These are phyloP conservation scores for Arthrobotrys conoides DNA, from an alignment of 2,329 filamentous ascomycete species.

Conservation along the genomic window DNA sequence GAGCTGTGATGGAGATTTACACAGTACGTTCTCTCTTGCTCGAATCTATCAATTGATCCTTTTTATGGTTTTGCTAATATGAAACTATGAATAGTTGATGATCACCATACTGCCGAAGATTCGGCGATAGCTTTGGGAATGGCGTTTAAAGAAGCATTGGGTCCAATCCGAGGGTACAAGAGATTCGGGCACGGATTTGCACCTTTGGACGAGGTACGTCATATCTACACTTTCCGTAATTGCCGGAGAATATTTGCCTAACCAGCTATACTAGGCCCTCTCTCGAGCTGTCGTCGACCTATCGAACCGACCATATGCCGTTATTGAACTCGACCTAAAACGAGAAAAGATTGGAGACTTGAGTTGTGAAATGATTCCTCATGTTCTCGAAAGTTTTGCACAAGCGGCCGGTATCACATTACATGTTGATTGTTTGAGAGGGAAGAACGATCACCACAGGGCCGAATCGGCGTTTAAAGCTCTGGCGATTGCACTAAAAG, in stretches of 20 bases:
- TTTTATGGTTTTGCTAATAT: slow-evolving; percentile 1
- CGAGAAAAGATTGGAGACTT: slow-evolving; percentile 95
- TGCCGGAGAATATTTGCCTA: not conserved
- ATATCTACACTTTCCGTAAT: not conserved
- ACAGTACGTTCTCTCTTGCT: slow-evolving; percentile 73
- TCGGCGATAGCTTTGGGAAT: slow-evolving; percentile 89
- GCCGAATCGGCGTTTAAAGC: slow-evolving; percentile 99
- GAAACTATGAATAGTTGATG: slow-evolving; percentile 77
- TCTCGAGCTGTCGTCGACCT: slow-evolving; percentile 95
- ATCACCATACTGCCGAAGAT: slow-evolving; percentile 98
- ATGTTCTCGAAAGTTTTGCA: slow-evolving; percentile 94
- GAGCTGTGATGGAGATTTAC: slow-evolving; percentile 86
- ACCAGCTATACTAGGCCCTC: slow-evolving; percentile 70
- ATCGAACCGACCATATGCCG: slow-evolving; percentile 88
- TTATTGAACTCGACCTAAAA: slow-evolving; percentile 85
- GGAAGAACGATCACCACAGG: slow-evolving; percentile 94
- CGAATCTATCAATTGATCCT: not conserved
- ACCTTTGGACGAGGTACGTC: slow-evolving; percentile 81
- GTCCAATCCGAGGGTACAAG: slow-evolving; percentile 82
- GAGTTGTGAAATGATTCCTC: slow-evolving; percentile 96
- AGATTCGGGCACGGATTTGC: slow-evolving; percentile 93
- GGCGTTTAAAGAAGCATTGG: slow-evolving; percentile 85
- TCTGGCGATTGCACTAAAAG: slow-evolving; percentile 84
- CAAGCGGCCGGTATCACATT: slow-evolving; percentile 91
- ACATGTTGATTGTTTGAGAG: slow-evolving; percentile 91